Base-by-base conservation (phyloP, 768 basidiomycete species). In the Boletus speciosus region DNA sequence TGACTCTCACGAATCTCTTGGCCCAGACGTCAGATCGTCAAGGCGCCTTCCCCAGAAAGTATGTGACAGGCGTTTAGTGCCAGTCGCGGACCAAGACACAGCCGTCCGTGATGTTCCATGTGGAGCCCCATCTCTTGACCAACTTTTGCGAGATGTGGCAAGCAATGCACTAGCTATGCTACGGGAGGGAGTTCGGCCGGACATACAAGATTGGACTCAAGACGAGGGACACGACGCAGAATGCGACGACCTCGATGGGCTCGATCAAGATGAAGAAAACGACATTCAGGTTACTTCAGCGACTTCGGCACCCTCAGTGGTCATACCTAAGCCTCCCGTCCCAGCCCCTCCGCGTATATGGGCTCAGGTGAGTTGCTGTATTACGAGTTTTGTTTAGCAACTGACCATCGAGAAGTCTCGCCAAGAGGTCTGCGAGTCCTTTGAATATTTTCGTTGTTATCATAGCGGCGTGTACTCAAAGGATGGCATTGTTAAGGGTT, bases 381-480 rank as follows among this genome's bases (percentile, higher is more conserved):
- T 40, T 47, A 40, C 29, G n/a, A 41, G 15, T 25, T 2, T 37
- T 40, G 11, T 32, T 45, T 29, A 14, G 27, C n/a, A 12, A 14
- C 51, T 59, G 14, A 56, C 48, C 15, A 12, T 58, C 41, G 19
- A 29, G 47, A 50, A 91, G 89, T 86, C 88, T 25, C 82, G 90
- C 39, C 89, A 91, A 71, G 90, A 92, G 71, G 78, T 93, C 2
- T 92, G 90, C 71, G 90, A 93, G 67, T 80, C 85, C 5, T 82
- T 86, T 45, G 82, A 84, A 21, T 85, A 82, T 61, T 81, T 81
- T 61, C 71, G 75, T 31, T 84, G 81, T 58, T 93, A 89, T 65
- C 90, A 93, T 68, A 74, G 88, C 11, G 90, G 90, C 8, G 90
- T 93, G 6, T 92, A 92, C 66, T 81, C 78, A 47, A 67, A 69